Percentiles rank a stretch among this genome's conserved stretches.
Conservation (phyloP, 108 stramenopile genomes). For the Phaeodactylum tricornutum region DNA sequence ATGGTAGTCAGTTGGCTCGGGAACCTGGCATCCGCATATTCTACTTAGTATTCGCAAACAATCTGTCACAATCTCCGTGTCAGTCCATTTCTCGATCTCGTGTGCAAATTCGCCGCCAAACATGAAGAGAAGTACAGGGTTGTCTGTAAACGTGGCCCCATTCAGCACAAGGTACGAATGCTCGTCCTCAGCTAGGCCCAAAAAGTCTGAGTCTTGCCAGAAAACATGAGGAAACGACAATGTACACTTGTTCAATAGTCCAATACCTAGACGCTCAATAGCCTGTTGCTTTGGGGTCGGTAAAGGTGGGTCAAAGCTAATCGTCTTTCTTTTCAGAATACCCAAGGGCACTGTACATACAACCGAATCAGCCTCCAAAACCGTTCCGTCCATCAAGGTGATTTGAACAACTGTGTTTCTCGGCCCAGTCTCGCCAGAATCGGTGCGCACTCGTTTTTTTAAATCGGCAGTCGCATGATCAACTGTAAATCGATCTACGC, state of each 20-base stretch:
- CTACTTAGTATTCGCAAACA: constrained; percentile 53
- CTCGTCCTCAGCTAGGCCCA: constrained; percentile 45
- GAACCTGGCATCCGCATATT: constrained; percentile 35
- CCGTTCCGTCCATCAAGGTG: constrained; percentile 41
- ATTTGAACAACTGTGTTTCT: constrained; percentile 24
- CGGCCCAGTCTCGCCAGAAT: constrained; percentile 1
- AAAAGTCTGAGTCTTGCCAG: constrained; percentile 70
- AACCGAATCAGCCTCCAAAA: constrained; percentile 70
- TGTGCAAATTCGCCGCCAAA: constrained; percentile 65
- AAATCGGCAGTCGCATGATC: constrained; percentile 11
- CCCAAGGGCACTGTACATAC: constrained; percentile 83
- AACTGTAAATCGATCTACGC: constrained; percentile 8
- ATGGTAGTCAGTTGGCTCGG: constrained; percentile 55
- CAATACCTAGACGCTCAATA: constrained; percentile 72
- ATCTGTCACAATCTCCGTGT: constrained; percentile 47
- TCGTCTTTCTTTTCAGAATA: constrained; percentile 43
- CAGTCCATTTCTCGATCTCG: constrained; percentile 51
- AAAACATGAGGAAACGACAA: constrained; percentile 63
- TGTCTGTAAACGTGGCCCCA: constrained; percentile 25
- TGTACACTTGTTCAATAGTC: constrained; percentile 78
- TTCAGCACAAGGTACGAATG: constrained; percentile 51
- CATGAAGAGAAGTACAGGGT: constrained; percentile 64
- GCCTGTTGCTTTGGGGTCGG: constrained; percentile 56
- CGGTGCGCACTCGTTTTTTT: background rate
- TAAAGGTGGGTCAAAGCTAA: constrained; percentile 28